phyloP scores from a whole-genome alignment of 1,139 yeast genomes.

The Diutina rugosa region DNA sequence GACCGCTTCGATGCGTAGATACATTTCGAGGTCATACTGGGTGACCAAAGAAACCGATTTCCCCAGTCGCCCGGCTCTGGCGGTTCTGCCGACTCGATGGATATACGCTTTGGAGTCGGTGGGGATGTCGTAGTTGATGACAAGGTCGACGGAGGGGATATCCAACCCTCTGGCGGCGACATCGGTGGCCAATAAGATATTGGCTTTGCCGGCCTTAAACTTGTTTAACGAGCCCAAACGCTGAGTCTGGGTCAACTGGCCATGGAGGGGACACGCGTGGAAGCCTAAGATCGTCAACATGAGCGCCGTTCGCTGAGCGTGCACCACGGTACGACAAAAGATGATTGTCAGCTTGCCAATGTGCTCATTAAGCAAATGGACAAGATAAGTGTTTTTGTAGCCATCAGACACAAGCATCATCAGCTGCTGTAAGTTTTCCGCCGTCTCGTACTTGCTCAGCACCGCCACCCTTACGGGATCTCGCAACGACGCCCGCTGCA shows the following conservation, averaged over 20 bases:
- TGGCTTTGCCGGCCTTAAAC: conserved; percentile 75
- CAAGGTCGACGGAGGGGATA: conserved; percentile 89
- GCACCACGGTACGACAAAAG: conserved; percentile 91
- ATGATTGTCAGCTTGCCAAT: conserved; percentile 82
- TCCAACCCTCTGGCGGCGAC: conserved; percentile 98
- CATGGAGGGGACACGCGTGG: conserved; percentile 86
- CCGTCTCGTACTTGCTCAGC: conserved; percentile 80
- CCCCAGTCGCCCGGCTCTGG: conserved; percentile 95
- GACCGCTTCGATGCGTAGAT: conserved; percentile 78
- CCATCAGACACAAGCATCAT: conserved; percentile 91
- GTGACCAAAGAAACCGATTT: conserved; percentile 85
- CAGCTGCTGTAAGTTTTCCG: conserved; percentile 79
- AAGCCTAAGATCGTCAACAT: conserved; percentile 75
- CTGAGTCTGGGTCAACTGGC: conserved; percentile 85
- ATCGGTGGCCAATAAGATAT: conserved; percentile 87
- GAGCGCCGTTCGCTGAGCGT: conserved; percentile 81
- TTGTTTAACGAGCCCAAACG: conserved; percentile 87
- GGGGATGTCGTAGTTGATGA: conserved; percentile 88
- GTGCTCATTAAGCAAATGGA: conserved; percentile 70
- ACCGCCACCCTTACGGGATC: conserved; percentile 91
- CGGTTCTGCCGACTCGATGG: conserved; percentile 96
- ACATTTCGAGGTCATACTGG: conserved; percentile 86
- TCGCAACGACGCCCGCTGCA: conserved; percentile 82
- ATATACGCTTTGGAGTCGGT: conserved; percentile 97
- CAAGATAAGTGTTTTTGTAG: conserved; percentile 75